Evolutionary conservation across 192 early-diverging fungal genomes (phyloP).

Genomic region (Geosiphon pyriformis): DNA sequence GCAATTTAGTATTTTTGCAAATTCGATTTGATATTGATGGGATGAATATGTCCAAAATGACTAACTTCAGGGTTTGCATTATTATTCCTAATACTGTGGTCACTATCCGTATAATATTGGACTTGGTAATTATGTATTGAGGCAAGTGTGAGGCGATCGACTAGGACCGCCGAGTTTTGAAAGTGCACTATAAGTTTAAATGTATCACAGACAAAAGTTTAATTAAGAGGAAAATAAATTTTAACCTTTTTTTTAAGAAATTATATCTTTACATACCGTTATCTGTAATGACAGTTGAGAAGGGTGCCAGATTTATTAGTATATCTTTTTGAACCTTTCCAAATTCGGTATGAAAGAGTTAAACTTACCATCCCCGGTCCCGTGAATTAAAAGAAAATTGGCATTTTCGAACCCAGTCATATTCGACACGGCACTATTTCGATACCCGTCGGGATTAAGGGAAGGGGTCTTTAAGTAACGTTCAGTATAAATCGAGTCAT

Average conservation of each 20-base stretch:
- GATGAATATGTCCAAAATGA: background rate
- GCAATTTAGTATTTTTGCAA: background rate
- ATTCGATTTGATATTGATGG: background rate
- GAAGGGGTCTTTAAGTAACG: constrained; percentile 90
- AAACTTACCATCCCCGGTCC: constrained; percentile 74
- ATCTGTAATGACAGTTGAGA: too few species aligned
- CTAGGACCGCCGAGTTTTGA: constrained; percentile 78
- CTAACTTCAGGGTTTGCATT: constrained; percentile 60
- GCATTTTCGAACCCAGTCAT: constrained; percentile 77
- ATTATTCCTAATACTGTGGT: constrained; percentile 78
- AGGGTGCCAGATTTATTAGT: too few species aligned
- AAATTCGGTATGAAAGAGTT: too few species aligned
- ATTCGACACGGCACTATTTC: constrained; percentile 63
- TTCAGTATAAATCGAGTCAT: constrained; percentile 94
- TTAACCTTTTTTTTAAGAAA: too few species aligned
- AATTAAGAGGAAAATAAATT: too few species aligned
- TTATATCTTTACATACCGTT: too few species aligned
- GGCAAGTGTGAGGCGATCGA: constrained; percentile 69
- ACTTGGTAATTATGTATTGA: constrained; percentile 74
- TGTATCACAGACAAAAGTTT: too few species aligned
- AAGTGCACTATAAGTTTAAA: constrained; percentile 84
- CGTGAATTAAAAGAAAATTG: constrained; percentile 82
- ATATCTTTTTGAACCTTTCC: too few species aligned
- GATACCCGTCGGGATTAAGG: constrained; percentile 75
- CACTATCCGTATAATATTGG: constrained; percentile 86